These are phyloP conservation scores for Penicillium brevicompactum DNA, from an alignment of 2,329 filamentous ascomycete species.

Conservation along the genomic window DNA sequence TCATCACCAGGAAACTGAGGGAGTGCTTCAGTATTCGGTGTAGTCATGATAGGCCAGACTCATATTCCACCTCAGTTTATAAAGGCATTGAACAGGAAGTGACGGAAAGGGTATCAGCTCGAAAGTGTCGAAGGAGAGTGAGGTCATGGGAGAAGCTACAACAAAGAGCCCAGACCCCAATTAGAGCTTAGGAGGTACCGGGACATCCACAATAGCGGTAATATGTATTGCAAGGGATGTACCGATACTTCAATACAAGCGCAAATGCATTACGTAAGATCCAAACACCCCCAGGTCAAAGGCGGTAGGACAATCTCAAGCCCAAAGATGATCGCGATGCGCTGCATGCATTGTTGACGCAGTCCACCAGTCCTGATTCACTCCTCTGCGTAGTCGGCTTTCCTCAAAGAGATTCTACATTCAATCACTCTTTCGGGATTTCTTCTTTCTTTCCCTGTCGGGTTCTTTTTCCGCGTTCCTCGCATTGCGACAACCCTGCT, in stretches of 20 bases:
- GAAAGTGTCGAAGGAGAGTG: conserved; percentile 7
- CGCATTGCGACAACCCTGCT: conserved; percentile 13
- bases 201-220: background rate
- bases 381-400: background rate
- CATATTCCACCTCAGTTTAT: background rate
- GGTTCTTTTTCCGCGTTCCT: conserved; percentile 1
- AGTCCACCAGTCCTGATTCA: background rate
- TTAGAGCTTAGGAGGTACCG: background rate
- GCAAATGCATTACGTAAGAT: background rate
- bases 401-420: background rate
- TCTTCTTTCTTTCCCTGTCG: background rate
- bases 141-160: conserved; percentile 14
- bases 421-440: background rate
- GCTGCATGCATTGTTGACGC: conserved; percentile 4
- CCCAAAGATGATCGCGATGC: background rate
- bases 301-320: conserved; percentile 6
- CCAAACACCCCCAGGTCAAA: conserved; percentile 4
- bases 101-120: background rate
- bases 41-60: conserved; percentile 2
- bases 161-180: background rate
- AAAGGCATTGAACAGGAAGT: background rate
- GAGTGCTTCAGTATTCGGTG: conserved; percentile 29
- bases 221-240: background rate
- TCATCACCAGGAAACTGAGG: conserved; percentile 80
- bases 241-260: background rate